Base-by-base conservation (phyloP, 345 rosid species). In the Populus alba region DNA sequence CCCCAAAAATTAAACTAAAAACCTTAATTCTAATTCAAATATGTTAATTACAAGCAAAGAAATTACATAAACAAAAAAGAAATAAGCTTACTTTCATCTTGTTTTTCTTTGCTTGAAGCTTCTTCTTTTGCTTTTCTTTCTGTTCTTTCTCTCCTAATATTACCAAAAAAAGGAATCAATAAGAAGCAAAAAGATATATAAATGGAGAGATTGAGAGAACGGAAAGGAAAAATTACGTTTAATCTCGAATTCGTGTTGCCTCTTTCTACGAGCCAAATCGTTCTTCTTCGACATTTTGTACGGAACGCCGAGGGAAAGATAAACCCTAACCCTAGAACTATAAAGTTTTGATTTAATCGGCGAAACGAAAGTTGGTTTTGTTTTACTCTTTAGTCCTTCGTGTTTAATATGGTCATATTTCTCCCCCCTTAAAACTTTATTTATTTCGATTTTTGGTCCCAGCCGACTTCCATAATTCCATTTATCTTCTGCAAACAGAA, bases 251-350 rank as follows among this genome's bases (percentile, higher is more conserved):
- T 91, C 97, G 82, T 97, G 88, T 77, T 90, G 99, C 75, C 82
- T 88, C 89, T 90, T 97, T 78, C 99, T 87, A 11, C 88, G 88
- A 57, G 89, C 86, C 81, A 97, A 86, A 81, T 86, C 83, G 86
- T 97, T 97, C 92, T 97, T 97, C 97, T 94, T 97, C 89, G 99
- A 97, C 99, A 97, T 85, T 77, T 81, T 29, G 65, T n/a, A 31
- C 16, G 41, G 39, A 51, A 27, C 15, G 2, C 68, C 74, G 27
- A 69, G 16, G n/a, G 22, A 31, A 45, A 5, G 45, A 8, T 37
- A 70, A 70, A 75, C 82, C 75, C 79, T 75, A 80, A 76, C 75
- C 79, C 79, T 70, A 70, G 43, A 51, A 22, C 62, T 9, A 10
- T 3, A 57, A 57, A 23, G 27, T n/a, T n/a, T n/a, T n/a, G 53